Evolutionary conservation across 768 basidiomycete genomes (phyloP), one percentile per base, ranked within the genome.

Genomic region (Phylloporus arenicola): DNA sequence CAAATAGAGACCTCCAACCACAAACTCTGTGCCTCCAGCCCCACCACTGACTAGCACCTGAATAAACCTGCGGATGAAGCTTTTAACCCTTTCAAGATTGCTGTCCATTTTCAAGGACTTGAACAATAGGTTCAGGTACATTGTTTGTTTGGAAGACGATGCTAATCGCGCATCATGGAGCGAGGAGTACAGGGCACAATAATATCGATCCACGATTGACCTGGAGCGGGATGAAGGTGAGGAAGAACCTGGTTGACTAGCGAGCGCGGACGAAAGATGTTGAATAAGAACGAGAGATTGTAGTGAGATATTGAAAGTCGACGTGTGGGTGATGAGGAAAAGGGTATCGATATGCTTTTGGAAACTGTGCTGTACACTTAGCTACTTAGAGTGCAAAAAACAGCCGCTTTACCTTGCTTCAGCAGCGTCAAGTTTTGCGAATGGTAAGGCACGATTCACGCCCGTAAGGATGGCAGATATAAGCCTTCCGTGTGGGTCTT

Each of bases 301-400:
- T 4, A 98, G 79, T 10, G 92, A 92, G 61, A 92, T 92, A 66
- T 95, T 96, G 81, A 99, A 99, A 0, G 93, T 96, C 8, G 92
- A 93, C 8, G 81, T 88, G 68, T 97, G 95, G 3, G 92, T 94
- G 61, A 99, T 92, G 40, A 85, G 78, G 78, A 97, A 98, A 19
- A 97, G 82, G 0, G 91, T 92, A 65, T 92, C 87, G 62, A 96
- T 87, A 59, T 97, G 93, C 48, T 83, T 79, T 56, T 82, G 78
- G 58, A 98, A 82, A 24, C 90, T 92, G 58, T 49, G 34, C 4
- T 25, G 31, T 5, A 6, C 13, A 2, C 47, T 50, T 16, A 62
- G 35, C 42, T 41, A 29, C 12, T 46, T 40, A 48, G 25, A 39
- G 53, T 14, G 9, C 10, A 43, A 35, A 6, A 40, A 14, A 27